A percentile compares a stretch with the other conserved stretches of the same genome.
Conservation (phyloP, 148 eudicot genomes). For the Suaeda aralocaspica region DNA sequence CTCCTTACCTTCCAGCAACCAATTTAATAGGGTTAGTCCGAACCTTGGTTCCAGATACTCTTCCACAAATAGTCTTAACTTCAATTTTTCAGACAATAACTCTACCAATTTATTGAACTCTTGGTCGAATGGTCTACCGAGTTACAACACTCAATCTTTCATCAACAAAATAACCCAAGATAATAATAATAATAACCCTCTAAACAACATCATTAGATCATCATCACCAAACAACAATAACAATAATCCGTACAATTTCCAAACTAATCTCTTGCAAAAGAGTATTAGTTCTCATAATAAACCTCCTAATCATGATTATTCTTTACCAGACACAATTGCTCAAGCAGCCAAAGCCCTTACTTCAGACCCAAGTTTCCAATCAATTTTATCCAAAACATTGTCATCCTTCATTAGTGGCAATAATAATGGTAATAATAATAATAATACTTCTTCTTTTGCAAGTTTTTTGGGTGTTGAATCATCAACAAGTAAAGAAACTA, state of each 20-base stretch:
- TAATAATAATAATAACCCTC: slow-evolving; percentile 12
- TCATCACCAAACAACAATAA: slow-evolving; percentile 12
- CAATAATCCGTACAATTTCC: slow-evolving; percentile 25
- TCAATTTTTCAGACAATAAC: slow-evolving; percentile 42
- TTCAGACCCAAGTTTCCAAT: slow-evolving; percentile 76
- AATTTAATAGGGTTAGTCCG: slow-evolving; percentile 25
- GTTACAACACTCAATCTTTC: slow-evolving; percentile 30
- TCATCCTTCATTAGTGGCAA: slow-evolving; percentile 49
- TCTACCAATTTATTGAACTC: slow-evolving; percentile 25
- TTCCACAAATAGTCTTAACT: slow-evolving; percentile 50
- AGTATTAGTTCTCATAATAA: neutral
- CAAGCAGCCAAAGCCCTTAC: slow-evolving; percentile 88
- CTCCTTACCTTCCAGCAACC: slow-evolving; percentile 40
- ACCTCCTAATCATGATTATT: slow-evolving; percentile 24
- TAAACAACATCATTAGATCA: slow-evolving; percentile 30
- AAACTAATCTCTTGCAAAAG: slow-evolving; percentile 41
- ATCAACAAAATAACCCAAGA: slow-evolving; percentile 24
- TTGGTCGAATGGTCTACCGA: slow-evolving; percentile 43
- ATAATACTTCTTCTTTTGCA: slow-evolving; percentile 23
- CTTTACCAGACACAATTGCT: slow-evolving; percentile 45
- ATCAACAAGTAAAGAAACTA: no score
- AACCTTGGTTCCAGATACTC: slow-evolving; percentile 39
- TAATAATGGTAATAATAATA: slow-evolving; percentile 16
- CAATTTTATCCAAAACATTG: slow-evolving; percentile 62
- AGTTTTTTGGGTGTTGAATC: no score